These are phyloP conservation scores for Diutina scorzettiae DNA, from an alignment of 1,139 yeast genomes.

Conservation along the genomic window DNA sequence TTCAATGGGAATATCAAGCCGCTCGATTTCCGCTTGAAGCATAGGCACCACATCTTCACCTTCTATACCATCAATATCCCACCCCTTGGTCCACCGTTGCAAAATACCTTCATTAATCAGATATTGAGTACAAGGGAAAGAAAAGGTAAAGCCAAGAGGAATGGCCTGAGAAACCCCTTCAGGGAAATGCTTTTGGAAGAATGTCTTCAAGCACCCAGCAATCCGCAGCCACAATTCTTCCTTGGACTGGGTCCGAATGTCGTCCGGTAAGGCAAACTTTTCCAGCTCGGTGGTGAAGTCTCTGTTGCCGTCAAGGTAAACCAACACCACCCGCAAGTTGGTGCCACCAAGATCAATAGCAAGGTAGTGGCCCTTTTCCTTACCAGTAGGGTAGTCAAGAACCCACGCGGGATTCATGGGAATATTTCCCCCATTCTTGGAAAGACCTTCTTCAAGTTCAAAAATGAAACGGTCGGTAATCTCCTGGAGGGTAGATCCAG, in stretches of 20 bases:
- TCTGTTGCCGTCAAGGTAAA: conserved; percentile 65
- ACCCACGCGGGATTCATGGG: conserved; percentile 99
- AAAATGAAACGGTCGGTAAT: conserved; percentile 49
- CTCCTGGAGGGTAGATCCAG: conserved; percentile 44
- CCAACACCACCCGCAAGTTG: conserved; percentile 80
- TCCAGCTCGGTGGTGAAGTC: conserved; percentile 76
- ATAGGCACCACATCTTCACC: conserved; percentile 90
- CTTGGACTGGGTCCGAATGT: conserved; percentile 65
- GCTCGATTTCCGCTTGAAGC: conserved; percentile 65
- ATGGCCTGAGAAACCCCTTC: conserved; percentile 40
- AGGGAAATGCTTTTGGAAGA: conserved; percentile 50
- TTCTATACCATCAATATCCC: conserved; percentile 87
- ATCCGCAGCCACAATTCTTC: conserved; percentile 79
- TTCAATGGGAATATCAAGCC: conserved; percentile 58
- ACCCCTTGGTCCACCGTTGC: conserved; percentile 98
- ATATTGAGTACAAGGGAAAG: conserved; percentile 81
- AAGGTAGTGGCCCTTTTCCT: conserved; percentile 77
- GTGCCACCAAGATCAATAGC: conserved; percentile 97
- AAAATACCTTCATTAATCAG: conserved; percentile 77
- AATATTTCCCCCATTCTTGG: conserved; percentile 67
- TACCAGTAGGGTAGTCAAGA: conserved; percentile 83
- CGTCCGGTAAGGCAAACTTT: conserved; percentile 63
- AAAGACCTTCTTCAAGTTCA: conserved; percentile 73
- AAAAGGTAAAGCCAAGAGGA: conserved; percentile 91
- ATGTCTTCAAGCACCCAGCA: conserved; percentile 64